Evolutionary conservation across 2,329 filamentous ascomycete species (phyloP).

Genomic region (Alternaria metachromatica): DNA sequence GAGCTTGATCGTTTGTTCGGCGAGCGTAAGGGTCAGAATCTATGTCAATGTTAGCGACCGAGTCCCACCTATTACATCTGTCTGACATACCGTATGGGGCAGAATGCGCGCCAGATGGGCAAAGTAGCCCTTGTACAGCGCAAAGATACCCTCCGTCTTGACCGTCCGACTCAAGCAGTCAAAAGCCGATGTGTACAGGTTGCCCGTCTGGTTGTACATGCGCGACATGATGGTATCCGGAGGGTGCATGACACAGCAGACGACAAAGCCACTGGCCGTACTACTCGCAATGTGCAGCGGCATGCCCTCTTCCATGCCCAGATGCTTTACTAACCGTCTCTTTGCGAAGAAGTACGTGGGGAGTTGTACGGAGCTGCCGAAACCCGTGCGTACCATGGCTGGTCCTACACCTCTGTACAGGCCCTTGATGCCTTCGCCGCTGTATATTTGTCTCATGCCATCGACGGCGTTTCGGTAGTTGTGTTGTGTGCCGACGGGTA

Average conservation of each 20-base stretch:
- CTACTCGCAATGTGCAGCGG: constrained; percentile 88
- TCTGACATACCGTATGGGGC: constrained; percentile 75
- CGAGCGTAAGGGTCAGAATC: constrained; percentile 89
- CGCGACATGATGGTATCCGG: constrained; percentile 99
- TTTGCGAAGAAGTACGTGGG: constrained; percentile 99
- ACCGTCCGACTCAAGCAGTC: constrained; percentile 93
- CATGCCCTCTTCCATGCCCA: constrained; percentile 89
- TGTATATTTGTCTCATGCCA: constrained; percentile 81
- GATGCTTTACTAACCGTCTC: constrained; percentile 77
- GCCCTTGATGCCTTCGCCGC: constrained; percentile 76
- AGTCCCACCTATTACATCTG: background rate
- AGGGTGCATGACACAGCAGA: constrained; percentile 97
- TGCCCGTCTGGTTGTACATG: constrained; percentile 98
- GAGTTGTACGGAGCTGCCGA: constrained; percentile 93
- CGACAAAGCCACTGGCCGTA: constrained; percentile 89
- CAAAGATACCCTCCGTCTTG: constrained; percentile 86
- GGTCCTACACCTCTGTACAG: constrained; percentile 90
- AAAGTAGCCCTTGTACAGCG: constrained; percentile 97
- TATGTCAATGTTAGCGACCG: constrained; percentile 38
- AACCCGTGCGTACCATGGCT: constrained; percentile 94
- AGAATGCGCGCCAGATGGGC: constrained; percentile 93
- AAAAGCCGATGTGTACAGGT: constrained; percentile 91
- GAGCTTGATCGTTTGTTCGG: constrained; percentile 96
- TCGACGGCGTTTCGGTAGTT: constrained; percentile 85
- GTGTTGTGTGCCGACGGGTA: constrained; percentile 97